Evolutionary conservation across 2,329 filamentous ascomycete species (phyloP).

Genomic region (Graphilbum fragrans): DNA sequence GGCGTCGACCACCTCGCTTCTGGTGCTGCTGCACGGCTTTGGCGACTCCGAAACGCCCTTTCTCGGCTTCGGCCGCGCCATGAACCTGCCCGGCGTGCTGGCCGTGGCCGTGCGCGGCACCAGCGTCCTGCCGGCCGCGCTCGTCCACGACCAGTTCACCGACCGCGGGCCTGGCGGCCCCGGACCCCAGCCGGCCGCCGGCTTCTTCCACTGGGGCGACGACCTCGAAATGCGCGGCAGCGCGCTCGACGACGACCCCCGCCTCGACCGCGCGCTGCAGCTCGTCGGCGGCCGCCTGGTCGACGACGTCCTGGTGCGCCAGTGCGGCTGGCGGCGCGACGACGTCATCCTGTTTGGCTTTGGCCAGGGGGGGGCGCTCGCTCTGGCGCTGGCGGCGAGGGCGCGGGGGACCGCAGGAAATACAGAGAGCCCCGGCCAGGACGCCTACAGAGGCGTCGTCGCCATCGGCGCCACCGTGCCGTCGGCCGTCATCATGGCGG

Average conservation of each 20-base stretch:
- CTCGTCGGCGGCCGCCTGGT: constrained; percentile 40
- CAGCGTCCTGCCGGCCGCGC: constrained; percentile 50
- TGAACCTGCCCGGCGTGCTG: constrained; percentile 66
- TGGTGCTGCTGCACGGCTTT: constrained; percentile 74
- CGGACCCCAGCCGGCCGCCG: constrained; percentile 7
- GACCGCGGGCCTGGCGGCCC: constrained; percentile 5
- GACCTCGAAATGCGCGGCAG: constrained; percentile 43
- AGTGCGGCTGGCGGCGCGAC: constrained; percentile 44
- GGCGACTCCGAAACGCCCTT: constrained; percentile 65
- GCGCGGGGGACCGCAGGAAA: constrained; percentile 4
- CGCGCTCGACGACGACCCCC: constrained; percentile 50
- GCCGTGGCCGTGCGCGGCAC: constrained; percentile 65
- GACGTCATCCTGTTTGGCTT: constrained; percentile 56
- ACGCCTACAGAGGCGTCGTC: constrained; percentile 30
- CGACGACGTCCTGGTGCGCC: constrained; percentile 33
- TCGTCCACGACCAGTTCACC: constrained; percentile 26
- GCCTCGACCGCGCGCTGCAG: constrained; percentile 36
- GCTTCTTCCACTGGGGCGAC: constrained; percentile 54
- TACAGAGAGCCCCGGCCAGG: not conserved
- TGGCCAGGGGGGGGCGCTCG: constrained; percentile 54
- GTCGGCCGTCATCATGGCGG: constrained; percentile 29
- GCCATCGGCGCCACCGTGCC: constrained; percentile 45
- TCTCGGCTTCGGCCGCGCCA: constrained; percentile 51
- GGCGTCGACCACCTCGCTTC: constrained; percentile 58
- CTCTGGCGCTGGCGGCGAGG: constrained; percentile 38